Base-by-base conservation (phyloP, 805 yeast genomes). In the Myxozyma udenii region DNA sequence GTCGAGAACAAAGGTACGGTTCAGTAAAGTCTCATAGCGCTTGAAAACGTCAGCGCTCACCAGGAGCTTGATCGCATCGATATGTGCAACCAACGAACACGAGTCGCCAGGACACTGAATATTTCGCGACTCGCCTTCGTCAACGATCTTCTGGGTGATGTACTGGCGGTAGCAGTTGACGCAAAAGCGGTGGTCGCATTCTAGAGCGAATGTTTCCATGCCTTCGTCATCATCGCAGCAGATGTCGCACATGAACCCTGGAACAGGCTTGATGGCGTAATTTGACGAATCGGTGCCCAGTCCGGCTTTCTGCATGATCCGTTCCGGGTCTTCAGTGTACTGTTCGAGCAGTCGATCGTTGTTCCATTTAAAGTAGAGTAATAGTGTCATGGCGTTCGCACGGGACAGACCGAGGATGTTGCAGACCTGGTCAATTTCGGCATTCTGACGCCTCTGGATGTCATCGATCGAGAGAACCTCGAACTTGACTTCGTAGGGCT, bases 121-220 rank as follows among this genome's bases (percentile, higher is more conserved):
- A 3, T 46, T 63, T 43, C 71, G 55, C 45, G 50, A 72, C 57
- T 66, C 63, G 11, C 70, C 67, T 21, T 66, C 67, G 14, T 65
- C 68, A 16, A 49, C 36, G 18, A 71, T 59, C 50, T 75, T 73
- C 44, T 74, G 78, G 4, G 69, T 62, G 18, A 85, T 69, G 64
- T 87, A 90, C 30, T 73, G 74, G 14, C 70, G 63, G 65, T 84
- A 90, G 66, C 98, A 91, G 11, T 69, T 71, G 1, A 72, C 60
- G 65, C 98, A 93, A 60, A 73, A 85, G 46, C 71, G 72, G 66
- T 91, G 96, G 6, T 74, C 76, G 67, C 98, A 93, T 14, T 74
- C 74, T 16, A 87, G 66, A 2, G 75, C 67, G 61, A 80, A 86
- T 40, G 75, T 61, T 51, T 67, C 49, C 50, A 62, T 63, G 16